Base-by-base conservation (phyloP, 805 yeast genomes). In the Danielia oregonensis region DNA sequence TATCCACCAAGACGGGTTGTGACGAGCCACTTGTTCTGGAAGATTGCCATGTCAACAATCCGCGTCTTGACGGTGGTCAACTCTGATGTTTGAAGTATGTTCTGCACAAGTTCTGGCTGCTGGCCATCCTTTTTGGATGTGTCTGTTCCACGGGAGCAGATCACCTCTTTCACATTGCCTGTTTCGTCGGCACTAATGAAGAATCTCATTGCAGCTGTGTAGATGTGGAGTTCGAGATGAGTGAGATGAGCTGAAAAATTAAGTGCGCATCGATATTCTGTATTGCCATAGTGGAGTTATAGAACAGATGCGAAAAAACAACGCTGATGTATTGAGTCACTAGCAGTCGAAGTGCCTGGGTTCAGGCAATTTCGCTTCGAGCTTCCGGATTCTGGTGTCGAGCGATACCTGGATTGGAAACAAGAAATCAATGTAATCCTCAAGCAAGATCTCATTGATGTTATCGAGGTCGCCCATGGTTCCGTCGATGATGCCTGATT, bases 111-210 rank as follows among this genome's bases (percentile, higher is more conserved):
- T 32, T 65, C 69, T 0, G 95, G 94, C 51, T 81, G 85, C 9
- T 64, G 58, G 0, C 82, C 82, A 22, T 74, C 73, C 50, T 81
- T 78, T 26, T 69, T 65, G 5, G 96, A 83, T 3, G 96, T 87
- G 50, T 89, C 94, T 0, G 91, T 81, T 0, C 89, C 91, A 33
- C 70, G 63, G 13, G 63, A 54, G 47, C 87, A 86, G 4, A 69
- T 51, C 6, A 86, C 63, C 51, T 80, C 87, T 45, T 82, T 82
- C 35, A 81, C 45, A 5, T 75, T 67, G 1, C 89, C 88, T 2
- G 76, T 71, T 47, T 83, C 89, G 41, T 76, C 83, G 12, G 85
- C 74, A 26, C 86, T 67, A 3, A 70, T 79, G 29, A 83, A 47
- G 10, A 82, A 53, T 56, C 73, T 80, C 91, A 83, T 81, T 16